phyloP scores from a whole-genome alignment of 2,329 filamentous ascomycete genomes.

The Pochonia chlamydosporia region DNA sequence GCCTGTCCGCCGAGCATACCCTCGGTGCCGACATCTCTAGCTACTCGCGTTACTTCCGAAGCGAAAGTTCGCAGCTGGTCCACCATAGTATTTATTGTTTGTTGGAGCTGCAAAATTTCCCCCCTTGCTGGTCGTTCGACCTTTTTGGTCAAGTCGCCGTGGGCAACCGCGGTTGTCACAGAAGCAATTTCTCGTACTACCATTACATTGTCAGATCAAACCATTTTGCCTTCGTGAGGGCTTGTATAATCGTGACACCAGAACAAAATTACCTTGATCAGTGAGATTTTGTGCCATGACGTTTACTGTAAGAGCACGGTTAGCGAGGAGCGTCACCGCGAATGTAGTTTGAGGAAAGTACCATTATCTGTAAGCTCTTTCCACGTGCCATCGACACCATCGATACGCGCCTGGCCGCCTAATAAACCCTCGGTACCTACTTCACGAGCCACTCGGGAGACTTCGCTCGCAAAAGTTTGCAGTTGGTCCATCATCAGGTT shows the following conservation, averaged over 20 bases:
- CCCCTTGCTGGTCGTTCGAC: conserved; percentile 75
- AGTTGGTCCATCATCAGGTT: conserved; percentile 99
- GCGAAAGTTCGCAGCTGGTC: conserved; percentile 79
- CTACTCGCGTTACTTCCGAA: conserved; percentile 76
- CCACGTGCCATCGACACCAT: conserved; percentile 94
- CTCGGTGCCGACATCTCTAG: conserved; percentile 78
- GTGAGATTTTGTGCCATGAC: conserved; percentile 80
- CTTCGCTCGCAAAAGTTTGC: conserved; percentile 93
- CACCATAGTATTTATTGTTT: conserved; percentile 87
- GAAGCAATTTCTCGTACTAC: conserved; percentile 76
- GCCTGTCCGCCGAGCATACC: conserved; percentile 78
- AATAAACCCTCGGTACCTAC: conserved; percentile 94
- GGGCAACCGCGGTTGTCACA: conserved; percentile 76
- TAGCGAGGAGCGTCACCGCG: not conserved
- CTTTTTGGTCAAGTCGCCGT: conserved; percentile 78
- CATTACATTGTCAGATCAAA: too few species aligned
- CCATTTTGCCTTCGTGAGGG: too few species aligned
- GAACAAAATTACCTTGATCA: conserved; percentile 51
- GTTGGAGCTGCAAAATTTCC: conserved; percentile 76
- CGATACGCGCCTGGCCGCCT: conserved; percentile 88
- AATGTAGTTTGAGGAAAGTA: conserved; percentile 24
- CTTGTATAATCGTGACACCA: too few species aligned
- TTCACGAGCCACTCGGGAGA: conserved; percentile 88
- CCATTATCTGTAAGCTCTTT: conserved; percentile 89
- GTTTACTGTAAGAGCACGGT: conserved; percentile 53